phyloP scores from a whole-genome alignment of 1,139 yeast species.

The Arxiozyma slooffiae region DNA sequence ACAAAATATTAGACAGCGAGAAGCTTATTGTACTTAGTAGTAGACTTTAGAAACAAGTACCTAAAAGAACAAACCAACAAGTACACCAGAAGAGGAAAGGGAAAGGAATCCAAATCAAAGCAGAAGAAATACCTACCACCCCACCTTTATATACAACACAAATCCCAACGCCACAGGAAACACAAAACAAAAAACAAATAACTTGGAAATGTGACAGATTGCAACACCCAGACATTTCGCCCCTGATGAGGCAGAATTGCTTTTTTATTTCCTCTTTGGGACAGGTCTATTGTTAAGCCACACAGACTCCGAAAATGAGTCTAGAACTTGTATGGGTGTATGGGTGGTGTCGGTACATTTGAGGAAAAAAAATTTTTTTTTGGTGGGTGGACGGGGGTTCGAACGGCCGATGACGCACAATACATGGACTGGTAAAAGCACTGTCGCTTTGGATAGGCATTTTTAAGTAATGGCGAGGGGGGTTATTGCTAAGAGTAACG shows the following conservation, averaged over 20 bases:
- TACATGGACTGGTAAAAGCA: too few species aligned
- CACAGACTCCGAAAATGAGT: not conserved
- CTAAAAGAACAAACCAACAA: too few species aligned
- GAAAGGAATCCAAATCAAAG: too few species aligned
- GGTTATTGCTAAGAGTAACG: too few species aligned
- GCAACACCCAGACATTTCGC: not conserved
- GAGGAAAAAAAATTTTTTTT: too few species aligned
- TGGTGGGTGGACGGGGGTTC: not conserved
- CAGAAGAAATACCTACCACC: not conserved
- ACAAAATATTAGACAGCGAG: not conserved
- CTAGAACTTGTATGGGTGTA: not conserved
- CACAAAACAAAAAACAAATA: too few species aligned
- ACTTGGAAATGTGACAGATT: too few species aligned
- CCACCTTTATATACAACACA: not conserved
- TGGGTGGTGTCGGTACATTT: too few species aligned
- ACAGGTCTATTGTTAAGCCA: not conserved
- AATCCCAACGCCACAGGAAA: not conserved
- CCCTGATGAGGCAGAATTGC: not conserved
- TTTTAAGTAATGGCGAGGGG: too few species aligned
- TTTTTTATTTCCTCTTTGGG: not conserved
- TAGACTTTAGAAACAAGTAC: too few species aligned
- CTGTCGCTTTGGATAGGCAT: too few species aligned
- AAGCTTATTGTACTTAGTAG: not conserved
- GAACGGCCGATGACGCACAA: not conserved
- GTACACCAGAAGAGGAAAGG: not conserved